A percentile compares a stretch with the other conserved stretches of the same genome.
These are phyloP conservation scores for Polytrichum commune DNA, from an alignment of 225 moss, liverwort and hornwort species.

Conservation along the genomic window DNA sequence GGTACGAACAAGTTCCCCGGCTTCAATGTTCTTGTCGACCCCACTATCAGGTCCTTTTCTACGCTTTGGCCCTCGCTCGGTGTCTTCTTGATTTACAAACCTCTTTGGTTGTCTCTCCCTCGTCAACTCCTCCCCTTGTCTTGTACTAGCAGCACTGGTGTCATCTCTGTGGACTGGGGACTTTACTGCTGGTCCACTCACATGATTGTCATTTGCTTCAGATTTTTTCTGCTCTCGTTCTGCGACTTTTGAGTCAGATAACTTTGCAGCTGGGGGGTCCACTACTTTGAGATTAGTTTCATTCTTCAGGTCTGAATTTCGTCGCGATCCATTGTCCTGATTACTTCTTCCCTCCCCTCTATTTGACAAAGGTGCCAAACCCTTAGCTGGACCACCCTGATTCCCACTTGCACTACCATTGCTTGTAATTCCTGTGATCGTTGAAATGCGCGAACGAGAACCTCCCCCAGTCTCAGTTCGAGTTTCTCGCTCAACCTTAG, in stretches of 20 bases:
- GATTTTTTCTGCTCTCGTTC: slow-evolving; percentile 64
- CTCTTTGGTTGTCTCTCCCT: slow-evolving; percentile 81
- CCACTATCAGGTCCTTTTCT: slow-evolving; percentile 62
- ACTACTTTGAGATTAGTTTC: slow-evolving; percentile 55
- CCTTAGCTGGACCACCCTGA: slow-evolving; percentile 39
- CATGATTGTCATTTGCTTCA: slow-evolving; percentile 61
- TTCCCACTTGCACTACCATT: slow-evolving; percentile 62
- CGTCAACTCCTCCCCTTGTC: slow-evolving; percentile 40
- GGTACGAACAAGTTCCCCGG: slow-evolving; percentile 65
- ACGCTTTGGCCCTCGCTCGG: slow-evolving; percentile 73
- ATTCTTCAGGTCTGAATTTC: slow-evolving; percentile 47
- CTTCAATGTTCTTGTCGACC: slow-evolving; percentile 65
- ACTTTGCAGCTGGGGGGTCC: slow-evolving; percentile 41
- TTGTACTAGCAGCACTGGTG: slow-evolving; percentile 24
- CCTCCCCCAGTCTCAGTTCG: slow-evolving; percentile 51
- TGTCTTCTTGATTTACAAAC: slow-evolving; percentile 65
- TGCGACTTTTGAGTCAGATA: slow-evolving; percentile 46
- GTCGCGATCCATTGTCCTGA: slow-evolving; percentile 56
- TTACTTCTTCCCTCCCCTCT: slow-evolving; percentile 57
- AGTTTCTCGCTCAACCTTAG: slow-evolving; percentile 45
- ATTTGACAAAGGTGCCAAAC: slow-evolving; percentile 30
- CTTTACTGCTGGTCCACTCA: slow-evolving; percentile 64
- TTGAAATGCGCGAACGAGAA: slow-evolving; percentile 60
- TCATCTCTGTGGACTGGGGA: slow-evolving; percentile 84
- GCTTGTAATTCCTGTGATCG: slow-evolving; percentile 32